Base-by-base conservation (phyloP, 371 early-diverging fungal genomes). In the Mucor piriformis region DNA sequence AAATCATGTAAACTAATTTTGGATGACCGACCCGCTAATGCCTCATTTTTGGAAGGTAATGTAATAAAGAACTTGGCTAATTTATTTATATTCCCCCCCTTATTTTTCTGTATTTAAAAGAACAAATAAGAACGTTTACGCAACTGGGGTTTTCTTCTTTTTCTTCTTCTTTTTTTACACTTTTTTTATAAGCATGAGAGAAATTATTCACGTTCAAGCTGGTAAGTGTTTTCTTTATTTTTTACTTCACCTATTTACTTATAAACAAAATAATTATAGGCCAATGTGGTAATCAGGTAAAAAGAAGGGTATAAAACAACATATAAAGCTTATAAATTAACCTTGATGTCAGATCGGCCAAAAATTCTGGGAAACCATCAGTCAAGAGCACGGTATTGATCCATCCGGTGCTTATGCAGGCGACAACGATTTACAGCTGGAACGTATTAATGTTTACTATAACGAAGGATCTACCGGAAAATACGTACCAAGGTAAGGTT, bases 191-290 rank as follows among this genome's bases (percentile, higher is more conserved):
- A 63, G 37, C 16, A 98, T 99, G 99, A 90, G 99, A 84, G 99
- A 99, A 89, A 98, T 99, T 69, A 95, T 99, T 70, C 98, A 98
- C 85, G 83, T 99, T 67, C 99, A 99, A 84, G 95, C 97, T 69
- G 99, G 99, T 71, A 73, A 47, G 60, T 18, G 6, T 16, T 44
- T 21, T n/a, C 2, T 34, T 21, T 24, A 4, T 20, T 33, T 40
- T 46, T 44, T 40, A 33, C 43, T n/a, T 50, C 42, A 21, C 34
- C 8, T 50, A 8, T n/a, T 54, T 61, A 16, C 42, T 27, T 38
- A 23, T 35, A 5, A 35, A 50, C 5, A 34, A 34, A 34, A 33
- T 34, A 12, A 7, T 6, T 37, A 32, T 37, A 76, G 77, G 77
- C 43, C 99, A 99, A 79, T 92, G 92, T 70, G 93, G 93, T 79